Evolutionary conservation across 345 rosid genomes (phyloP).

Genomic region (Cardiospermum halicacabum): DNA sequence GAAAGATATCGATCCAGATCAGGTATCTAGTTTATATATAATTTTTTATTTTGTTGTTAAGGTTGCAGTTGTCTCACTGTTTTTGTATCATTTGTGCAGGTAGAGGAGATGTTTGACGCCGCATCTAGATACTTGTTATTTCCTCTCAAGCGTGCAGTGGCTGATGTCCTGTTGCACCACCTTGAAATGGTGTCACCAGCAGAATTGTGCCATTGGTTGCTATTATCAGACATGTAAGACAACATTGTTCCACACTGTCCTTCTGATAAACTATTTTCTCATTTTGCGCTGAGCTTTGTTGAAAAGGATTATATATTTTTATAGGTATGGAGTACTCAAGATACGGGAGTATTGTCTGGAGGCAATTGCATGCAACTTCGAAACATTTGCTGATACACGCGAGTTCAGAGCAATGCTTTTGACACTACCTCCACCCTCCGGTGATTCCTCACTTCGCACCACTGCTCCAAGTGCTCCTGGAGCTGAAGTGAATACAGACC

Average conservation of each 20-base stretch:
- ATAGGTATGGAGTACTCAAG: slow-evolving; percentile 90
- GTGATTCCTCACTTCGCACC: slow-evolving; percentile 85
- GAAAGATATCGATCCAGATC: slow-evolving; percentile 71
- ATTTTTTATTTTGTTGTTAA: slow-evolving; percentile 6
- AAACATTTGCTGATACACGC: slow-evolving; percentile 71
- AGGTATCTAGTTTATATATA: slow-evolving; percentile 43
- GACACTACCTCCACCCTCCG: slow-evolving; percentile 90
- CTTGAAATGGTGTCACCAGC: slow-evolving; percentile 79
- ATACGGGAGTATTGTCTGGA: slow-evolving; percentile 86
- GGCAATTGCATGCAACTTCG: slow-evolving; percentile 77
- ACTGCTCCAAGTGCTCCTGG: slow-evolving; percentile 93
- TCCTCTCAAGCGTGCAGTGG: slow-evolving; percentile 96
- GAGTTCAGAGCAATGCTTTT: slow-evolving; percentile 90
- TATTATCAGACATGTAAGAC: slow-evolving; percentile 81
- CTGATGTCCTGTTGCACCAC: slow-evolving; percentile 76
- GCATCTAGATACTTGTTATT: slow-evolving; percentile 90
- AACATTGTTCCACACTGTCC: slow-evolving; percentile 13
- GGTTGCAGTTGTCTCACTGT: slow-evolving; percentile 8
- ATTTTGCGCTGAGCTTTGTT: not conserved
- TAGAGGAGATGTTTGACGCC: slow-evolving; percentile 93
- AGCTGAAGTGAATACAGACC: slow-evolving; percentile 56
- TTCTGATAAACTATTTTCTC: not conserved
- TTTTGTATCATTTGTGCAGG: slow-evolving; percentile 40
- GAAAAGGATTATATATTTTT: not conserved
- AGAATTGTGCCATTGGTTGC: slow-evolving; percentile 87